Conservation (phyloP, 2,329 filamentous ascomycete genomes). For the Scytalidium sp. region DNA sequence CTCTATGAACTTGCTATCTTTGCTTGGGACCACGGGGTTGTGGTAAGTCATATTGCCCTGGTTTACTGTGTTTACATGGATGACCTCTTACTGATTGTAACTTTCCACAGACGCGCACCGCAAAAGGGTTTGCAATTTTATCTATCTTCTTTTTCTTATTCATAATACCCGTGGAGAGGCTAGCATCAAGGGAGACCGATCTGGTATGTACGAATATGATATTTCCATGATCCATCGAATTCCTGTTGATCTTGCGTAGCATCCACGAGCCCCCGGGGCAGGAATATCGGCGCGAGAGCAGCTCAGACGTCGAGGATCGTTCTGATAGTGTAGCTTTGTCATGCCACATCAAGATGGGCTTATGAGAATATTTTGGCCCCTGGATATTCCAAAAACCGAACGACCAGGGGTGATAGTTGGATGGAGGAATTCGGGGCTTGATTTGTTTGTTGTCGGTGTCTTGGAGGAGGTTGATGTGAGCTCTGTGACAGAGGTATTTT, state of each 20-base stretch:
- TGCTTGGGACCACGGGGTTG: constrained; percentile 97
- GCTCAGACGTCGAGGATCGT: constrained; percentile 88
- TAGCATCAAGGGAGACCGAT: constrained; percentile 77
- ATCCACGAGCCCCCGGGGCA: constrained; percentile 73
- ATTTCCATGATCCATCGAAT: constrained; percentile 21
- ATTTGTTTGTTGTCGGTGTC: constrained; percentile 86
- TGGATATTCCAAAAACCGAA: constrained; percentile 71
- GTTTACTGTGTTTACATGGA: background rate
- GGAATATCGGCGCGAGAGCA: constrained; percentile 95
- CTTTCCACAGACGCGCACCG: constrained; percentile 67
- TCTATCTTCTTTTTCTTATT: constrained; percentile 83
- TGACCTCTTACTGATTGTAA: constrained; percentile 9
- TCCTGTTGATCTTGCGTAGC: constrained; percentile 47
- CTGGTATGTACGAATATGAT: constrained; percentile 56
- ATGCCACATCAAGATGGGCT: constrained; percentile 79
- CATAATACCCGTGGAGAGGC: constrained; percentile 77
- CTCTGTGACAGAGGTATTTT: constrained; percentile 9
- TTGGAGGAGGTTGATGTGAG: constrained; percentile 87
- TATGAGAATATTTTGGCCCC: constrained; percentile 98
- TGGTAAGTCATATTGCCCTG: constrained; percentile 56
- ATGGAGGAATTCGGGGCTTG: constrained; percentile 89
- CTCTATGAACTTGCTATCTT: constrained; percentile 97
- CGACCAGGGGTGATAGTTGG: constrained; percentile 85
- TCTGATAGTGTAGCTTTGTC: constrained; percentile 57
- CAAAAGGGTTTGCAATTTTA: constrained; percentile 80